phyloP scores from a whole-genome alignment of 2,329 filamentous ascomycete species.

The Fusarium keratoplasticum region DNA sequence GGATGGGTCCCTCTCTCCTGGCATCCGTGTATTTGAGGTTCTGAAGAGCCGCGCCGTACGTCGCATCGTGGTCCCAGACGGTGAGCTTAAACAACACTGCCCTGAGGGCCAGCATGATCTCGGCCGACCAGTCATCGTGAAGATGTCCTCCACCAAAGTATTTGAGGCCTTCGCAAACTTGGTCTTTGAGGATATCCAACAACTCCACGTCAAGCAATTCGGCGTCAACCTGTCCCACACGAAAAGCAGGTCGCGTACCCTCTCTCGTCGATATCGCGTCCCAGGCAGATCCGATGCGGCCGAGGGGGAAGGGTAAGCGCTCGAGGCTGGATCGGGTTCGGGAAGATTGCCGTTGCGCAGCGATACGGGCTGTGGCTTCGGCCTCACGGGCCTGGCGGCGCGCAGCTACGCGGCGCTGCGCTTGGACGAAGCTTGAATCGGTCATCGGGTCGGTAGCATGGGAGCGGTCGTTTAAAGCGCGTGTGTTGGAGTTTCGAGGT shows the following conservation, averaged over 20 bases:
- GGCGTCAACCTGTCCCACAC: slow-evolving; percentile 95
- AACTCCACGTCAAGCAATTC: slow-evolving; percentile 96
- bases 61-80: slow-evolving; percentile 96
- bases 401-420: slow-evolving; percentile 86
- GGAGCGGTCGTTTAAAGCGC: slow-evolving; percentile 15
- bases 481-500: background rate
- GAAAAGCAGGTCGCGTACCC: slow-evolving; percentile 85
- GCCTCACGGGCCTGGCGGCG: slow-evolving; percentile 82
- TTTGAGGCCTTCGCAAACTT: slow-evolving; percentile 89
- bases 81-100: slow-evolving; percentile 91
- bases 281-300: slow-evolving; percentile 72
- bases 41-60: slow-evolving; percentile 92
- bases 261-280: slow-evolving; percentile 78
- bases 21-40: slow-evolving; percentile 92
- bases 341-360: slow-evolving; percentile 62
- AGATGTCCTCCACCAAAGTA: slow-evolving; percentile 82
- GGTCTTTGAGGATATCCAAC: slow-evolving; percentile 83
- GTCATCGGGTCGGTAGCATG: slow-evolving; percentile 58
- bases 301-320: slow-evolving; percentile 72
- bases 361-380: slow-evolving; percentile 68
- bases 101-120: slow-evolving; percentile 83
- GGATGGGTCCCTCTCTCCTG: slow-evolving; percentile 69
- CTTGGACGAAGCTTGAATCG: slow-evolving; percentile 81
- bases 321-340: slow-evolving; percentile 66
- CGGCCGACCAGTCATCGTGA: slow-evolving; percentile 86